Evolutionary conservation across 2,329 filamentous ascomycete species (phyloP), one percentile per base, ranked within the genome.

Genomic region (Sclerotinia subarctica): DNA sequence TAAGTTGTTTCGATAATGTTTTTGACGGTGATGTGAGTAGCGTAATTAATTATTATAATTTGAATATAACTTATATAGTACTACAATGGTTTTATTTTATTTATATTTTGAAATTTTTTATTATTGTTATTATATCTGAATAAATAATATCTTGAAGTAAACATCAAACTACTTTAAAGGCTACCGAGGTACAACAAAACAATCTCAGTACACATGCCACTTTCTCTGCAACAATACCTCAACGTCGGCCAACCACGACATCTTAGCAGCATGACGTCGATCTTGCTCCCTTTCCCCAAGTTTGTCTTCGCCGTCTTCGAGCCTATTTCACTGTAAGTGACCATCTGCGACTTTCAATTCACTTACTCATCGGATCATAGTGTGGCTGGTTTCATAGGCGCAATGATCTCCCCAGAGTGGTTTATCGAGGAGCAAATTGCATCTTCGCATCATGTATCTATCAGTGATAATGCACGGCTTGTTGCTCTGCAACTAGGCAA

Each of bases 371-470:
- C n/a, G 6, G 21, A 21, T 26, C 19, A 26, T 32, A 91, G 89
- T 38, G 76, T 90, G 58, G 84, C 81, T 21, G 89, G 89, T 64
- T 86, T 83, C 73, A 74, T 86, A 52, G 82, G 82, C 19, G 83
- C 87, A 24, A 78, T 90, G 54, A 76, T 85, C 47, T 79, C 85
- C 69, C 82, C 87, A 15, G 80, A 84, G 64, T 86, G 84, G 81
- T 92, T 92, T 77, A 84, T 90, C 69, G 78, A 81, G 26, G 84
- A 88, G 73, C 89, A 92, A 76, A 81, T 87, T 51, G 82, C 85
- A 7, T 73, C 76, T 29, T 72, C 73, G 2, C 71, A 77, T 35
- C 73, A 76, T 57, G 73, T 74, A 15, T 52, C 78, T 13, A 66
- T 80, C 17, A 73, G 77, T 29, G 75, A 79, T 38, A 81, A 82